Base-by-base conservation (phyloP, 306 rosid genomes). In the Betula pendula region DNA sequence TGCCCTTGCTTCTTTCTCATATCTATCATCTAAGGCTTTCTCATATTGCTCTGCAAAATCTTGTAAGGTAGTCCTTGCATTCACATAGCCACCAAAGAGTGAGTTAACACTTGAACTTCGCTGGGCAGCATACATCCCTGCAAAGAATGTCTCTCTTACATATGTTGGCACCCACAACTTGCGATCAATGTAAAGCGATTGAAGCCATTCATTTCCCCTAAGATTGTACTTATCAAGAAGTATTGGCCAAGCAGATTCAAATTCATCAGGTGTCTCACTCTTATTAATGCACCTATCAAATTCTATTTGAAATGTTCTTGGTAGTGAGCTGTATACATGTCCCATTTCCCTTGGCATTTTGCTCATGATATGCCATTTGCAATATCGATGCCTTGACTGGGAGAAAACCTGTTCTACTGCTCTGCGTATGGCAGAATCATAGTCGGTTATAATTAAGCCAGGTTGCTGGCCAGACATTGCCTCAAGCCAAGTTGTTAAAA, bases 131-230 rank as follows among this genome's bases (percentile, higher is more conserved):
- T 52, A 65, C 83, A 67, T 44, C 17, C 78, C 62, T 9, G 70
- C 78, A 79, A 53, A 73, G 74, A 67, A 73, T 44, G 33, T 44
- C 12, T 52, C 78, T 66, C 74, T 51, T 25, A 51, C 58, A 24
- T 50, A 58, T 2, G 70, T 6, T 27, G 78, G 70, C 13, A 51
- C 78, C 83, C 83, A 79, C 69, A 72, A 12, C 33, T 79, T 65
- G 51, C 45, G 15, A 35, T 73, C 74, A 15, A 52, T 55, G 68
- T 53, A 73, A 52, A 79, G 74, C 2, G 75, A 79, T 79, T 79
- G 79, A 52, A 79, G 83, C 79, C 83, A 66, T 51, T 79, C 70
- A 66, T 52, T 66, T 74, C 68, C 82, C 42, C 78, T 66, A 52
- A 79, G 70, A 65, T 73, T 79, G 68, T 79, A 52, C 19, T 79